Percentiles rank a stretch among this genome's conserved stretches.
Evolutionary conservation across 345 rosid species (phyloP).

Genomic region (Lagerstroemia speciosa): DNA sequence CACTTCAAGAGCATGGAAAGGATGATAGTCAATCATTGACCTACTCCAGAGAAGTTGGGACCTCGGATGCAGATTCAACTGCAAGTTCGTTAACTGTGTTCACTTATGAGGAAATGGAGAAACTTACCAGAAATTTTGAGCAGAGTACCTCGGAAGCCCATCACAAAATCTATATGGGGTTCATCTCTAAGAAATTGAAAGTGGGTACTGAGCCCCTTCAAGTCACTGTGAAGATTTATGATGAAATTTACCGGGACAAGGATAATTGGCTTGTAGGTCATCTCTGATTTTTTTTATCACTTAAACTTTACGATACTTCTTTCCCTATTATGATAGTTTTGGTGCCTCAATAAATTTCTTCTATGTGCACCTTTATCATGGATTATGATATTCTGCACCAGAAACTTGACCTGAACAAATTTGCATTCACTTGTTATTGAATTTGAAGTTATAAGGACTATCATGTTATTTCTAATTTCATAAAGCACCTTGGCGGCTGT

Average conservation of each 20-base stretch:
- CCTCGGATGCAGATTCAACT: background rate
- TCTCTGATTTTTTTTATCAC: background rate
- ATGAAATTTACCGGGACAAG: background rate
- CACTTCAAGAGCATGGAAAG: background rate
- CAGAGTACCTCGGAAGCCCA: background rate
- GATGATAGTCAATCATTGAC: background rate
- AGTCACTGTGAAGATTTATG: conserved; percentile 2
- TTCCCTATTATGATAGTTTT: background rate
- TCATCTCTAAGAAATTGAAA: background rate
- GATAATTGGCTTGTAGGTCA: background rate
- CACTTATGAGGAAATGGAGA: background rate
- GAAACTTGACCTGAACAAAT: background rate
- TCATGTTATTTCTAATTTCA: background rate
- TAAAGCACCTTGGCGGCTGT: too few species aligned
- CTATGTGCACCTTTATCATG: too few species aligned
- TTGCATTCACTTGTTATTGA: too few species aligned
- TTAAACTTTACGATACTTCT: background rate
- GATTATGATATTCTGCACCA: too few species aligned
- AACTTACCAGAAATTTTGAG: background rate
- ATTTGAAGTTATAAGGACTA: background rate
- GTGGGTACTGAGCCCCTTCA: background rate
- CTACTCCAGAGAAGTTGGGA: background rate
- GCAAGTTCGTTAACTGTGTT: background rate
- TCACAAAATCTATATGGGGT: background rate
- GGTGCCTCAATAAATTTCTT: background rate